These are phyloP conservation scores for Yamadazyma triangularis DNA, from an alignment of 1,139 yeast genomes.

Conservation along the genomic window DNA sequence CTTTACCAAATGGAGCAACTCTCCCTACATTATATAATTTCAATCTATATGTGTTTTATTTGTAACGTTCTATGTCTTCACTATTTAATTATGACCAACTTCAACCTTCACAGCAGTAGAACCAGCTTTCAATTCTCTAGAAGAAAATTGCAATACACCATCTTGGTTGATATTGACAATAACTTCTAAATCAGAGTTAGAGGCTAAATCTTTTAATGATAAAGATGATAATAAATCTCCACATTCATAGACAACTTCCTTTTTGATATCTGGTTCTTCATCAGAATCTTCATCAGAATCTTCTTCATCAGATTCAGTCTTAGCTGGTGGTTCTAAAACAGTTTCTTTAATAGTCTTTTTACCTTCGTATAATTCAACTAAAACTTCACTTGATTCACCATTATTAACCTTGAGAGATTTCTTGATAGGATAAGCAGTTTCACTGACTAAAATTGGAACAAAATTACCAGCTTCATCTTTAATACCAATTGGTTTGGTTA, in stretches of 20 bases:
- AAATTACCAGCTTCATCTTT: constrained; percentile 70
- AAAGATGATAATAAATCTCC: constrained; percentile 77
- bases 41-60: no score
- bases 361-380: constrained; percentile 80
- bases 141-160: constrained; percentile 76
- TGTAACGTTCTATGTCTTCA: no score
- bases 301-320: constrained; percentile 27
- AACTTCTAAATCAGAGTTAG: constrained; percentile 70
- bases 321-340: constrained; percentile 58
- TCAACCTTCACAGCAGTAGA: constrained; percentile 50
- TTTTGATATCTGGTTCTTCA: constrained; percentile 65
- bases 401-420: constrained; percentile 65
- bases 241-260: constrained; percentile 70
- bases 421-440: constrained; percentile 91
- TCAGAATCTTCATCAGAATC: constrained; percentile 26
- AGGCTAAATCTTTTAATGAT: constrained; percentile 67
- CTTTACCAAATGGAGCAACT: no score
- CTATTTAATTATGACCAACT: constrained; percentile 5
- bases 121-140: constrained; percentile 76
- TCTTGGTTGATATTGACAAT: constrained; percentile 81
- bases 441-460: constrained; percentile 69
- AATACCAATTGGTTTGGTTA: constrained; percentile 80
- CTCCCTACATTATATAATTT: no score
- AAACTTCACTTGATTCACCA: constrained; percentile 56
- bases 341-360: constrained; percentile 75